Evolutionary conservation across 768 basidiomycete genomes (phyloP).

Genomic region (Trametes maxima): DNA sequence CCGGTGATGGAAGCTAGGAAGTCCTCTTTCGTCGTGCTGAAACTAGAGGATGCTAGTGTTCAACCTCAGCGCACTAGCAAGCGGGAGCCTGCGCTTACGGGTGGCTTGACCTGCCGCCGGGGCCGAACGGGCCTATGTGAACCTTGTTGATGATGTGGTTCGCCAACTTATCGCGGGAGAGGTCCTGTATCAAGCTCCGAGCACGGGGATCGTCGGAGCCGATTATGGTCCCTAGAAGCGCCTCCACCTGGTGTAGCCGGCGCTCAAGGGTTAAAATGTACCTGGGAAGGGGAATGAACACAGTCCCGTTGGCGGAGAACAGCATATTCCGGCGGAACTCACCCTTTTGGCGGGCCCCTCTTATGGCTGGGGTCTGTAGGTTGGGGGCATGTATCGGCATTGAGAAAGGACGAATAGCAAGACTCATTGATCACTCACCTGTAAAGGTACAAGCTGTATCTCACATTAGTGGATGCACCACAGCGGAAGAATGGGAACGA

Average conservation of each 20-base stretch:
- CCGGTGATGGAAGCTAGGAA: conserved; percentile 34
- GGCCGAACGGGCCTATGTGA: conserved; percentile 40
- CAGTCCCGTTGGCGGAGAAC: neutral
- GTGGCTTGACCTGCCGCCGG: conserved; percentile 31
- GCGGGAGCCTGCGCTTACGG: conserved; percentile 22
- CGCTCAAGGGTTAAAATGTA: conserved; percentile 48
- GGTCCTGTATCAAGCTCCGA: conserved; percentile 36
- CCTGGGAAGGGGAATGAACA: conserved; percentile 16
- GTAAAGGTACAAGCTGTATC: conserved; percentile 32
- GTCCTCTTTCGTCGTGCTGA: conserved; percentile 36
- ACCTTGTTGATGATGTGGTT: conserved; percentile 42
- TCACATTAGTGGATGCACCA: neutral
- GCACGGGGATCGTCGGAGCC: conserved; percentile 44
- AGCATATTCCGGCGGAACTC: neutral
- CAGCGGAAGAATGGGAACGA: conserved; percentile 1
- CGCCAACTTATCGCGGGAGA: conserved; percentile 40
- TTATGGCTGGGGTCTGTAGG: conserved; percentile 30
- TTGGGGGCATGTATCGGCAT: neutral
- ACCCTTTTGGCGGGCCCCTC: conserved; percentile 42
- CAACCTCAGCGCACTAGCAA: neutral
- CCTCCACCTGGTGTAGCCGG: conserved; percentile 47
- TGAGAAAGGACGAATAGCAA: neutral
- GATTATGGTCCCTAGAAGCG: conserved; percentile 44
- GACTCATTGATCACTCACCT: conserved; percentile 14
- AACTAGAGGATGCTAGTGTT: conserved; percentile 6